phyloP scores from a whole-genome alignment of 2,329 filamentous ascomycete species.

The Scedosporium aurantiacum region DNA sequence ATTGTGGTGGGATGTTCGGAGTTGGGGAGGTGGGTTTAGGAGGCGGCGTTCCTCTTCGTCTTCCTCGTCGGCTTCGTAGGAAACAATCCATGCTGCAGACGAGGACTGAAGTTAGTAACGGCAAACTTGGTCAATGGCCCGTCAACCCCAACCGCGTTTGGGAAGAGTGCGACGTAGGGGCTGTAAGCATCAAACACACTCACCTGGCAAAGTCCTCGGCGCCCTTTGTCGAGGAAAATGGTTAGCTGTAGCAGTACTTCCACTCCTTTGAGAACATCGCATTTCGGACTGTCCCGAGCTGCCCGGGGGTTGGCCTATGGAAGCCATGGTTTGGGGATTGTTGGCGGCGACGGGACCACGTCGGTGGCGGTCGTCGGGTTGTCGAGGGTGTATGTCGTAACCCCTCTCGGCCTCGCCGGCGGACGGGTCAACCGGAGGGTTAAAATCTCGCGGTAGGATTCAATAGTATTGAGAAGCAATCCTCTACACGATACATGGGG shows the following conservation, averaged over 20 bases:
- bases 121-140: too few species aligned
- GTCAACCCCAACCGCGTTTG: not conserved
- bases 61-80: conserved; percentile 30
- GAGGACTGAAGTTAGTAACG: conserved; percentile 8
- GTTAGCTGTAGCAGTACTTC: conserved; percentile 4
- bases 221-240: conserved; percentile 13
- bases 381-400: not conserved
- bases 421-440: not conserved
- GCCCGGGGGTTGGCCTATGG: conserved; percentile 1
- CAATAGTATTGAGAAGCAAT: not conserved
- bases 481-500: conserved; percentile 1
- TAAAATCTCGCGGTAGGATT: not conserved
- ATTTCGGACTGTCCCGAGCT: conserved; percentile 6
- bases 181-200: conserved; percentile 6
- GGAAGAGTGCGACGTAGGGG: not conserved
- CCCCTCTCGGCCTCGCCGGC: not conserved
- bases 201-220: conserved; percentile 21
- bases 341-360: not conserved
- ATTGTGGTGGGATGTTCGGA: conserved; percentile 30
- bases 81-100: conserved; percentile 36
- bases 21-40: conserved; percentile 26
- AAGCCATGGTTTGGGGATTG: not conserved
- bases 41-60: conserved; percentile 23
- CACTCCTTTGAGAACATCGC: conserved; percentile 5
- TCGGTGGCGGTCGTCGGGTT: not conserved